These are phyloP conservation scores for Botrytis squamosa DNA, from an alignment of 2,329 filamentous ascomycete genomes.

Conservation along the genomic window DNA sequence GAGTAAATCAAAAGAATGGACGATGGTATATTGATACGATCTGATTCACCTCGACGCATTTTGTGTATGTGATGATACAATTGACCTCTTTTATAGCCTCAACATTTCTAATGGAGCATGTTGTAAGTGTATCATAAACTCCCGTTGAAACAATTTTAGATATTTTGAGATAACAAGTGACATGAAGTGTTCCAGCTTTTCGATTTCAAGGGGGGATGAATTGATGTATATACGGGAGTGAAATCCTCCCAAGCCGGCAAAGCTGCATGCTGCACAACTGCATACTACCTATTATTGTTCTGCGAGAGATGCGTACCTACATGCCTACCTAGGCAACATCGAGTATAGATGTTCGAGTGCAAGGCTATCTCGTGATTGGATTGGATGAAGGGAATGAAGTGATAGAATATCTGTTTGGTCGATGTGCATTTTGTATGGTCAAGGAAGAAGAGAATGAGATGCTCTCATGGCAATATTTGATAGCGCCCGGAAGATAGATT, in stretches of 20 bases:
- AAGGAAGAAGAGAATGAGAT: not conserved
- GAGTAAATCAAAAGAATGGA: conserved; percentile 1
- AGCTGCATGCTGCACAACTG: conserved; percentile 5
- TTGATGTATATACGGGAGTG: conserved; percentile 18
- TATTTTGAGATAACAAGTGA: not conserved
- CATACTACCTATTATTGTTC: not conserved
- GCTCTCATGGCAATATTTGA: not conserved
- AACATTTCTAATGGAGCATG: not conserved
- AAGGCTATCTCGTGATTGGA: not conserved
- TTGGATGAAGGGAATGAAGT: conserved; percentile 3
- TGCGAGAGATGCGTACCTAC: not conserved
- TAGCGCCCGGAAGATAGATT: conserved; percentile 9
- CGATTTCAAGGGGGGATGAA: conserved; percentile 4
- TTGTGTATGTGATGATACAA: conserved; percentile 16
- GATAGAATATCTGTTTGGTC: conserved; percentile 10
- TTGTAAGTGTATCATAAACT: not conserved
- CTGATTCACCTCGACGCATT: conserved; percentile 18
- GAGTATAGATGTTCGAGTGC: not conserved
- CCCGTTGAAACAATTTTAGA: conserved; percentile 12
- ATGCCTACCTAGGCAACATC: not conserved
- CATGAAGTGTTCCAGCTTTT: conserved; percentile 16
- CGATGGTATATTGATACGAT: not conserved
- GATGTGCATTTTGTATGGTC: not conserved
- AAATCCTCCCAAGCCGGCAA: not conserved
- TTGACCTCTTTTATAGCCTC: conserved; percentile 18